Base-by-base conservation (phyloP, 1,139 yeast genomes). In the Chernovozyma aurita region DNA sequence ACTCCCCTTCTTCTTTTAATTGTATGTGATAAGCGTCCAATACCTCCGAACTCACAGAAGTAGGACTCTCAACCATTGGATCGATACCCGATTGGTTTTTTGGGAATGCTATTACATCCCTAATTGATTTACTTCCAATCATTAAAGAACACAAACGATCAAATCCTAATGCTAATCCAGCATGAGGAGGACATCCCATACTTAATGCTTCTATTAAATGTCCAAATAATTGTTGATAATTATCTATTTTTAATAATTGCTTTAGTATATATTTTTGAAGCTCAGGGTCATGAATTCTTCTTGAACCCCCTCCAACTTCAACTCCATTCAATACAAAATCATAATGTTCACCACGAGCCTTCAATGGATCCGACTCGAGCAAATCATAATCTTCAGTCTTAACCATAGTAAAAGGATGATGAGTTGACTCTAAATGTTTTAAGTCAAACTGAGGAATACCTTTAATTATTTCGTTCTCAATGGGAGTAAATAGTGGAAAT, bases 141-240 rank as follows among this genome's bases (percentile, higher is more conserved):
- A 92, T 57, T 90, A 92, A 87, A 1, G 98, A 95, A 51, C 95
- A 81, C 67, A 92, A 67, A 43, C 99, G 69, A 57, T 92, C 99
- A 48, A 92, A 85, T 0, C 98, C 99, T 37, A 92, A 68, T 0
- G 98, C 99, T 35, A 92, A 68, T 0, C 99, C 99, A 2, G 97
- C 97, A 63, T 92, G 99, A 0, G 99, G 98, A 0, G 99, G 99
- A 53, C 97, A 88, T 1, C 98, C 98, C 64, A 85, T 79, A 31
- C 78, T 76, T 41, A 92, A 75, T 0, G 96, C 97, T 32, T 71
- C 68, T 24, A 94, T 65, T 33, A 92, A 67, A 58, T 94, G 99
- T 0, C 95, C 95, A 65, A 92, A 92, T n/a, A 87, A 63, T 15
- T 58, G 55, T 33, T 80, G 68, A 35, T 84, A 73, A 44, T 85